Conservation (phyloP, 192 early-diverging fungal genomes). For the Radiomyces spectabilis region DNA sequence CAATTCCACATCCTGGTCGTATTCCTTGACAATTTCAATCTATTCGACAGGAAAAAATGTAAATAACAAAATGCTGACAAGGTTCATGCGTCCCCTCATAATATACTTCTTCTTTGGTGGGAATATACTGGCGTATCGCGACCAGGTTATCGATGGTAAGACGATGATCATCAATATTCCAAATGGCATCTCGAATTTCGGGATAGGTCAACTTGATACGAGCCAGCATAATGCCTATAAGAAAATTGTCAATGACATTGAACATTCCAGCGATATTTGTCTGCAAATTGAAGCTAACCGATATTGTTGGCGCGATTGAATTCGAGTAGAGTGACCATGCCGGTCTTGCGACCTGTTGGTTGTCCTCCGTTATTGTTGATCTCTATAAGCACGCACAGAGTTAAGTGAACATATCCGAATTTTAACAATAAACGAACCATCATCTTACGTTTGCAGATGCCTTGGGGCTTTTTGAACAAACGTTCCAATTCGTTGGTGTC, state of each 20-base stretch:
- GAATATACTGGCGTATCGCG: slow-evolving; percentile 47
- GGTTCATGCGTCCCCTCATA: too few species aligned
- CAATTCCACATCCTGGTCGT: slow-evolving; percentile 33
- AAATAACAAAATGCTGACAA: background rate
- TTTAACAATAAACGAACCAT: too few species aligned
- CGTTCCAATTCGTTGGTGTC: slow-evolving; percentile 40
- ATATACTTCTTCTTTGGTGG: slow-evolving; percentile 45
- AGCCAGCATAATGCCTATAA: slow-evolving; percentile 45
- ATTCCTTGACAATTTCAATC: slow-evolving; percentile 44
- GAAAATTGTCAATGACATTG: background rate
- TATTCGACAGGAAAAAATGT: too few species aligned
- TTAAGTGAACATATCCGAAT: too few species aligned
- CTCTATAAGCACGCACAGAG: too few species aligned
- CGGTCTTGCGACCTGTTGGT: background rate
- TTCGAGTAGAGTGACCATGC: slow-evolving; percentile 35
- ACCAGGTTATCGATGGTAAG: slow-evolving; percentile 44
- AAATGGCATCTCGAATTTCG: slow-evolving; percentile 45
- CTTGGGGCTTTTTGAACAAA: slow-evolving; percentile 39
- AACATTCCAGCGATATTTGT: background rate
- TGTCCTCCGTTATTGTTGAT: too few species aligned
- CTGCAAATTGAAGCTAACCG: slow-evolving; percentile 17
- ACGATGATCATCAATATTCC: slow-evolving; percentile 45
- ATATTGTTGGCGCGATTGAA: slow-evolving; percentile 53
- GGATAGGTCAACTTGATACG: slow-evolving; percentile 41
- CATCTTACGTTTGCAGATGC: background rate